Conservation (phyloP, 202 grass and related monocot species). For the Panicum hallii region DNA sequence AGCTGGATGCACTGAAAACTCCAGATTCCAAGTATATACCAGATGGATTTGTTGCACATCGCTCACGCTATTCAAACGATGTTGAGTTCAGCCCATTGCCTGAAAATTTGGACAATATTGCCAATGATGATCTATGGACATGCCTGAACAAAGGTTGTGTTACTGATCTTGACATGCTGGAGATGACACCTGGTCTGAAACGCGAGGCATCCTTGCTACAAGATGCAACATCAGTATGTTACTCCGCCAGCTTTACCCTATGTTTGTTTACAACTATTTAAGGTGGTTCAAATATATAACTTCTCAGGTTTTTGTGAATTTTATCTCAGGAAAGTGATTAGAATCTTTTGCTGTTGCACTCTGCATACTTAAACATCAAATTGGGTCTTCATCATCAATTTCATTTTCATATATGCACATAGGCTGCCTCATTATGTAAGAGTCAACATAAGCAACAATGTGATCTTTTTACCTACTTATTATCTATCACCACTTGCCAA, state of each 20-base stretch:
- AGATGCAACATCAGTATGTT: slow-evolving; percentile 55
- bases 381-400: neutral
- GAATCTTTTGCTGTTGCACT: neutral
- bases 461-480: neutral
- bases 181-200: slow-evolving; percentile 72
- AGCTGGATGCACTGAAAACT: slow-evolving; percentile 65
- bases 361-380: neutral
- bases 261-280: too few species aligned
- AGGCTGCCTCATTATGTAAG: neutral
- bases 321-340: slow-evolving; percentile 2
- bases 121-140: slow-evolving; percentile 77
- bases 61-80: slow-evolving; percentile 59
- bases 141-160: slow-evolving; percentile 77
- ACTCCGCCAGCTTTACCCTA: neutral
- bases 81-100: slow-evolving; percentile 68
- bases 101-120: slow-evolving; percentile 60
- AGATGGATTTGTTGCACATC: slow-evolving; percentile 64
- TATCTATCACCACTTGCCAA: neutral
- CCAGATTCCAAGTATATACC: slow-evolving; percentile 63
- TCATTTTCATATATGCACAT: neutral
- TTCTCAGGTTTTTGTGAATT: neutral
- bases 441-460: neutral
- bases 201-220: slow-evolving; percentile 36
- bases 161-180: slow-evolving; percentile 83
- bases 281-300: too few species aligned